Base-by-base conservation (phyloP, 2,329 filamentous ascomycete genomes). In the Aureobasidium melanogenum region DNA sequence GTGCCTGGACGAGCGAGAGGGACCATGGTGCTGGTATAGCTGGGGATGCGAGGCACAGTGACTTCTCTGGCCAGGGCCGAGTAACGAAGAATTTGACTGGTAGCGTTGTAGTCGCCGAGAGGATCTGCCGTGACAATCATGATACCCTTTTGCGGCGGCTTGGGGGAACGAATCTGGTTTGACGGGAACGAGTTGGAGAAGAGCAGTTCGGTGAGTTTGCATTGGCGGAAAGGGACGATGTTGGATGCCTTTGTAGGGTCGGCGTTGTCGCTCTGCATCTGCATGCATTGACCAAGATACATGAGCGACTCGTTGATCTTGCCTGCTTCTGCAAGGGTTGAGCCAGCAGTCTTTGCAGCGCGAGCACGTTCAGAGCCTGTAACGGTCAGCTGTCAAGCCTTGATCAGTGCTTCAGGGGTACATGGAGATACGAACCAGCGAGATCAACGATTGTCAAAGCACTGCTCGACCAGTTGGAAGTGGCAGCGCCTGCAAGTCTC, bases 221-320 rank as follows among this genome's bases (percentile, higher is more conserved):
- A 81, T 66, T 81, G 78, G 39, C 79, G 74, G 87, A 88, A 64
- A 82, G 91, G 77, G 87, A 97, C 22, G 84, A 96, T 89, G 70
- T 82, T 84, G 8, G 66, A 65, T 1, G 63, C 51, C 14, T 63
- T 62, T 6, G 63, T 66, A 17, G 66, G 65, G 14, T 85, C 86
- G 46, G 87, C 86, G 34, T 86, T 82, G 67, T 93, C 90, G 63
- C 88, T 92, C 72, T 97, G 93, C 81, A 96, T 93, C 72, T 97
- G 93, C 68, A 99, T 82, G 71, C 94, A 99, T 71, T 97, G 94
- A 0, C 94, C 94, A 1, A 99, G 82, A 72, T 97, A 97, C 94
- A 99, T 99, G 70, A 99, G 78, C 70, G 90, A 96, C 74, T 97
- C 92, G 70, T 99, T 99, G 72, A 99, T 99, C 76, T 97, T 97